These are phyloP conservation scores for Colletotrichum gigasporum DNA, from an alignment of 2,329 filamentous ascomycete species.

Conservation along the genomic window DNA sequence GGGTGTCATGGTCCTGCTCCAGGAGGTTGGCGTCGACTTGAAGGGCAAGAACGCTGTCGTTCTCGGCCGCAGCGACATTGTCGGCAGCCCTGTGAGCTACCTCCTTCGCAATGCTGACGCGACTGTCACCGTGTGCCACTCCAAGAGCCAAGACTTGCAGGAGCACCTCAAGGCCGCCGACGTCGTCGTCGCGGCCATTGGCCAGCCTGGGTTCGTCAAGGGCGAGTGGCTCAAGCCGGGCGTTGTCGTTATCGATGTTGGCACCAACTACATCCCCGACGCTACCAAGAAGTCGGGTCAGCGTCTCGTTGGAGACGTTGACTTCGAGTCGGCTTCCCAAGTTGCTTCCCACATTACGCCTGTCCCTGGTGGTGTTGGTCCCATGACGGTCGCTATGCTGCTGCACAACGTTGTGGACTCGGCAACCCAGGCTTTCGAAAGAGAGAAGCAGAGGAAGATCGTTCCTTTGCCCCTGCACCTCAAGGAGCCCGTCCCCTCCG, in stretches of 20 bases:
- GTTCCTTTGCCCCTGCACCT: slow-evolving; percentile 86
- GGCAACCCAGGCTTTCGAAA: slow-evolving; percentile 82
- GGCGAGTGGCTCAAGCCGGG: slow-evolving; percentile 96
- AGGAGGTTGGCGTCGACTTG: slow-evolving; percentile 84
- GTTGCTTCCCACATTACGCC: slow-evolving; percentile 95
- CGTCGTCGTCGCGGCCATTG: slow-evolving; percentile 91
- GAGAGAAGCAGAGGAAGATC: slow-evolving; percentile 82
- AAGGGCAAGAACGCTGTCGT: slow-evolving; percentile 95
- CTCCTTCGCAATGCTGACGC: slow-evolving; percentile 95
- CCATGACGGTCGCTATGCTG: slow-evolving; percentile 99
- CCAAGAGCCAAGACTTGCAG: slow-evolving; percentile 79
- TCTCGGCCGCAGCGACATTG: slow-evolving; percentile 94
- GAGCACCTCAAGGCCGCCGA: slow-evolving; percentile 85
- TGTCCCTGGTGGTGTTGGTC: slow-evolving; percentile 94
- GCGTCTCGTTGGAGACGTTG: slow-evolving; percentile 93
- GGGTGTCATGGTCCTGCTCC: slow-evolving; percentile 92
- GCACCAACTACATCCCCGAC: slow-evolving; percentile 95
- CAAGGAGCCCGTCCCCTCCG: slow-evolving; percentile 85
- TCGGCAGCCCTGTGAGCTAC: slow-evolving; percentile 96
- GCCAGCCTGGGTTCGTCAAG: slow-evolving; percentile 86
- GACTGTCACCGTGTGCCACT: slow-evolving; percentile 96
- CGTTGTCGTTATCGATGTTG: slow-evolving; percentile 96
- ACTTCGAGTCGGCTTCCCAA: slow-evolving; percentile 84
- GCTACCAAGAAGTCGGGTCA: slow-evolving; percentile 90
- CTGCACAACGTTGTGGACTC: slow-evolving; percentile 94